These are phyloP conservation scores for Phytophthora sp. DNA, from an alignment of 352 stramenopile genomes.

Conservation along the genomic window DNA sequence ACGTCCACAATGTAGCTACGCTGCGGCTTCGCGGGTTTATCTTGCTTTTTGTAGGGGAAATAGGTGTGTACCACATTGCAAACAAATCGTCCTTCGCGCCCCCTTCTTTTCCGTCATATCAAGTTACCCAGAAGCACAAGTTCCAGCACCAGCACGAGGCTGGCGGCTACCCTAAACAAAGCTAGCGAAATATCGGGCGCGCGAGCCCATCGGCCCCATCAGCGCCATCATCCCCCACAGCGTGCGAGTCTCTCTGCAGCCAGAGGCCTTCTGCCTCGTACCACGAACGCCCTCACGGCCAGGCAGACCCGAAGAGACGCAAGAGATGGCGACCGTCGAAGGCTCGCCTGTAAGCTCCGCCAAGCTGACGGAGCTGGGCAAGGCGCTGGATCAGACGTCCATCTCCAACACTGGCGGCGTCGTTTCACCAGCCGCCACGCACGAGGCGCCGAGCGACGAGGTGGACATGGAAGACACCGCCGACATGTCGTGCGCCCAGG, in stretches of 20 bases:
- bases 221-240: background rate
- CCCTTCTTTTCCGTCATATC: constrained; percentile 28
- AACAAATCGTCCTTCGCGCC: constrained; percentile 33
- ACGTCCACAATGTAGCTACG: too few species aligned
- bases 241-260: background rate
- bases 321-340: constrained; percentile 41
- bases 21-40: too few species aligned
- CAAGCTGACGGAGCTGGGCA: constrained; percentile 79
- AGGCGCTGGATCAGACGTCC: constrained; percentile 73
- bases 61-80: constrained; percentile 12
- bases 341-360: constrained; percentile 49
- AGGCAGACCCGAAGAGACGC: constrained; percentile 17
- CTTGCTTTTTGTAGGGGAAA: constrained; percentile 1
- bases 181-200: background rate
- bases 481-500: background rate
- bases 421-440: constrained; percentile 21
- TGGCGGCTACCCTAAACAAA: background rate
- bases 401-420: constrained; percentile 52
- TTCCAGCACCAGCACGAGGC: constrained; percentile 14
- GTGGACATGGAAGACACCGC: constrained; percentile 19
- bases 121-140: constrained; percentile 26
- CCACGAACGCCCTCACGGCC: too few species aligned
- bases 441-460: constrained; percentile 14
- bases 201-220: background rate
- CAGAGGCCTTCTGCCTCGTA: background rate